These are phyloP conservation scores for Phaffomyces antillensis DNA, from an alignment of 805 yeast species.

Conservation along the genomic window DNA sequence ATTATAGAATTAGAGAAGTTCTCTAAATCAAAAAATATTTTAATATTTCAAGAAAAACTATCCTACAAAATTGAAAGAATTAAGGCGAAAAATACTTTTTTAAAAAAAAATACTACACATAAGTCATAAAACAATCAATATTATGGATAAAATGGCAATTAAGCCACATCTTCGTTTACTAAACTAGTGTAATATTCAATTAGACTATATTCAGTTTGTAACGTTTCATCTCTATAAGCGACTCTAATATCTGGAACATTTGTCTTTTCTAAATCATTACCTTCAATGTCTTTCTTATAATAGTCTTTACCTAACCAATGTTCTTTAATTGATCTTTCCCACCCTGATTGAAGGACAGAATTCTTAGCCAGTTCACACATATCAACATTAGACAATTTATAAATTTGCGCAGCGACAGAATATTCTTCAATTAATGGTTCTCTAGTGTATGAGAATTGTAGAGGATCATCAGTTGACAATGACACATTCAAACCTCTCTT, in stretches of 20 bases:
- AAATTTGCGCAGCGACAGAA: conserved; percentile 22
- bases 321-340: conserved; percentile 75
- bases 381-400: conserved; percentile 21
- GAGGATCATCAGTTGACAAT: conserved; percentile 93
- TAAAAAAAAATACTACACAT: too few relatives aligned
- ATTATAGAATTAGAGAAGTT: too few relatives aligned
- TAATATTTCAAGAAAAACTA: too few relatives aligned
- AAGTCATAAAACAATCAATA: too few relatives aligned
- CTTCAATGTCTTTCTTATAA: conserved; percentile 54
- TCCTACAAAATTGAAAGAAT: too few relatives aligned
- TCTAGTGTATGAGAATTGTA: conserved; percentile 93
- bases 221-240: conserved; percentile 77
- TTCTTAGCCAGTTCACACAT: conserved; percentile 81
- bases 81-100: too few relatives aligned
- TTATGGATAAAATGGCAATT: too few relatives aligned
- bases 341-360: conserved; percentile 91
- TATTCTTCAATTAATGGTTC: conserved; percentile 46
- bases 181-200: conserved; percentile 44
- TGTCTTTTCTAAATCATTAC: conserved; percentile 87
- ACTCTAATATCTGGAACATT: conserved; percentile 90
- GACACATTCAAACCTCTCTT: conserved; percentile 92
- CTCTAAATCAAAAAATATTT: too few relatives aligned
- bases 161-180: background rate
- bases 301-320: conserved; percentile 87
- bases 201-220: conserved; percentile 61